Evolutionary conservation across 164 flowering plant species (phyloP), one percentile per base, ranked within the genome.

Genomic region (Annona squamosa): DNA sequence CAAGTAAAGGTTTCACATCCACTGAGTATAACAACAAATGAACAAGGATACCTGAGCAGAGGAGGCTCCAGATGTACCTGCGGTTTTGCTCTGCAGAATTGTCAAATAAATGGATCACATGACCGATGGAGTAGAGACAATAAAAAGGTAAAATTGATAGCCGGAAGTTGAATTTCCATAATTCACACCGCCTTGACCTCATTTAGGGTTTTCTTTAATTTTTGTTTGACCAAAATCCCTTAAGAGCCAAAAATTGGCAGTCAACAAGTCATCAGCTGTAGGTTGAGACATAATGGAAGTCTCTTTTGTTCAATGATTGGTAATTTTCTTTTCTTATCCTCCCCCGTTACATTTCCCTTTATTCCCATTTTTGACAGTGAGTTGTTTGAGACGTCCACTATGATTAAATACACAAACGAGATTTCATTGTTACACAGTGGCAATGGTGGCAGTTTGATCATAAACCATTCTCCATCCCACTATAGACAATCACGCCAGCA

Each of bases 41-140:
- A 46, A 13, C 59, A 42, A 72, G 3, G 63, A 44, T 81, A 91
- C 95, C 90, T 90, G 94, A 46, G 87, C 68, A 46, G 97, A 87
- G 67, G 94, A 85, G 6, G 90, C 59, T 47, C 93, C 95, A 72
- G 86, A 74, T 65, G 91, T 77, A 59, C 88, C 81, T 37, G 75
- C 62, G 59, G 83, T 70, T 86, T 95, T 95, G 81, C 91, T 91
- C 97, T 94, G 86, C 68, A 68, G 43, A 71, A 26, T 52, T 48
- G 74, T 41, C 46, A 75, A 71, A 65, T 18, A 73, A 73, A 56
- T 5, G 63, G 64, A 46, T n/a, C n/a, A 7, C 18, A 48, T 12
- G 56, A 4, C 44, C 18, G 56, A 70, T 48, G 17, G 61, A 18
- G 41, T 52, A 52, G 13, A 52, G 13, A 13, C 59, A 52, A 52